These are phyloP conservation scores for Xylaria sp. DNA, from an alignment of 2,329 filamentous ascomycete genomes.

Conservation along the genomic window DNA sequence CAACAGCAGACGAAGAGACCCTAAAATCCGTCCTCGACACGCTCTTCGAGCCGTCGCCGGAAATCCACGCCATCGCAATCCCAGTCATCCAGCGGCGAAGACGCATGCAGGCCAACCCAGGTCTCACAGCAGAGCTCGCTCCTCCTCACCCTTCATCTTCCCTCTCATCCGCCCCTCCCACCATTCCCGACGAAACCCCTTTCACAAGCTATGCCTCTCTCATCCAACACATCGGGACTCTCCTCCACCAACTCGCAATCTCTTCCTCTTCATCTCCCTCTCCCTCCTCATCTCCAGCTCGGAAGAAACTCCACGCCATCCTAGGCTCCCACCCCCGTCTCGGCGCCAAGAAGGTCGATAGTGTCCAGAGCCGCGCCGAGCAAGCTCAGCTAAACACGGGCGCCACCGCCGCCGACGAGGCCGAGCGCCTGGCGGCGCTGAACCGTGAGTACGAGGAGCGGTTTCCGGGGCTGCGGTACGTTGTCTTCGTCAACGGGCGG, in stretches of 20 bases:
- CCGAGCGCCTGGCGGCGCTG: conserved; percentile 66
- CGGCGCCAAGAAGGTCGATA: conserved; percentile 84
- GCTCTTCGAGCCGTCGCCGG: conserved; percentile 84
- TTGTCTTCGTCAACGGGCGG: conserved; percentile 91
- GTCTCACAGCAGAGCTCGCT: conserved; percentile 84
- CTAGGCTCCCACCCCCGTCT: conserved; percentile 85
- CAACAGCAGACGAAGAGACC: conserved; percentile 63
- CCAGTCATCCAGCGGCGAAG: conserved; percentile 66
- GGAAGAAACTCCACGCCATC: conserved; percentile 73
- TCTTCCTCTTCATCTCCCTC: conserved; percentile 34
- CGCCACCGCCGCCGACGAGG: conserved; percentile 66
- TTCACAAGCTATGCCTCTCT: conserved; percentile 77
- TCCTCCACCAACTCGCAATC: conserved; percentile 69
- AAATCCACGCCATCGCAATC: conserved; percentile 77
- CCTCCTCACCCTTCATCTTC: conserved; percentile 66
- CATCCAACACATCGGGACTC: conserved; percentile 72
- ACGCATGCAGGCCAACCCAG: conserved; percentile 68
- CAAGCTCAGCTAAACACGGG: conserved; percentile 75
- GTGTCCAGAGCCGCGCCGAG: conserved; percentile 81
- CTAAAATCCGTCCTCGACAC: conserved; percentile 74
- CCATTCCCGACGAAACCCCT: conserved; percentile 60
- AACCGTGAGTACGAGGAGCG: conserved; percentile 83
- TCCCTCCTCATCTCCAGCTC: conserved; percentile 53
- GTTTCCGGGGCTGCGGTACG: conserved; percentile 87
- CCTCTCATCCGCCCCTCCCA: conserved; percentile 59